phyloP scores from a whole-genome alignment of 139 green algal species.

The Pleodorina starrii region DNA sequence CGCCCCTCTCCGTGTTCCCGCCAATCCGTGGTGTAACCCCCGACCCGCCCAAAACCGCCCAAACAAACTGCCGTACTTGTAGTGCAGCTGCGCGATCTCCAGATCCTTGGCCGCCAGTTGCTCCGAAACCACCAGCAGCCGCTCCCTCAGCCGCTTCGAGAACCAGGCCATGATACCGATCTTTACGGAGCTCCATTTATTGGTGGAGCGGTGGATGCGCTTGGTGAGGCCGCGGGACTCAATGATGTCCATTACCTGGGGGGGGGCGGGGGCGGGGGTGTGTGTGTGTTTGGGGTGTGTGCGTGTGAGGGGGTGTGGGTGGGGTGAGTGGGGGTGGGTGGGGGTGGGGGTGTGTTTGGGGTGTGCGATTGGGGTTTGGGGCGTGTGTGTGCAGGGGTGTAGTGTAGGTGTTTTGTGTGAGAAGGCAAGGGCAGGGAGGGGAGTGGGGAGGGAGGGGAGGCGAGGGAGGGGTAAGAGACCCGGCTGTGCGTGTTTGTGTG shows the following conservation, averaged over 20 bases:
- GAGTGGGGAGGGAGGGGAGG: neutral
- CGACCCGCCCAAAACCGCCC: neutral
- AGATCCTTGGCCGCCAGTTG: slow-evolving; percentile 49
- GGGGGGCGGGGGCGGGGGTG: neutral
- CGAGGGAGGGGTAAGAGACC: neutral
- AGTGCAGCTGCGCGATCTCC: slow-evolving; percentile 50
- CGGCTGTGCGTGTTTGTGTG: too few relatives aligned
- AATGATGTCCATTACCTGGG: slow-evolving; percentile 9
- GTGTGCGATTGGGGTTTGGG: too few relatives aligned
- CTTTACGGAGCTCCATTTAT: slow-evolving; percentile 61
- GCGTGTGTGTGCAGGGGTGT: too few relatives aligned
- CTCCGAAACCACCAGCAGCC: slow-evolving; percentile 43
- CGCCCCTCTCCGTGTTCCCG: too few relatives aligned
- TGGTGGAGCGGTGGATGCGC: neutral
- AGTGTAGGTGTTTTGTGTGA: too few relatives aligned
- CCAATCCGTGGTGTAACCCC: too few relatives aligned
- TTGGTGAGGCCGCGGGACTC: neutral
- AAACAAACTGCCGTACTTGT: too few relatives aligned
- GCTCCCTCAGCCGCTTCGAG: slow-evolving; percentile 30
- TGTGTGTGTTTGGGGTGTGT: too few relatives aligned
- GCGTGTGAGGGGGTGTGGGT: too few relatives aligned
- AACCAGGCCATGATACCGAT: slow-evolving; percentile 56
- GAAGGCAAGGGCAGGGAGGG: neutral
- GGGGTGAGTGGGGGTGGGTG: too few relatives aligned
- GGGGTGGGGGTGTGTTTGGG: too few relatives aligned